Conservation (phyloP, 2,329 filamentous ascomycete species). For the Xylaria sp. region DNA sequence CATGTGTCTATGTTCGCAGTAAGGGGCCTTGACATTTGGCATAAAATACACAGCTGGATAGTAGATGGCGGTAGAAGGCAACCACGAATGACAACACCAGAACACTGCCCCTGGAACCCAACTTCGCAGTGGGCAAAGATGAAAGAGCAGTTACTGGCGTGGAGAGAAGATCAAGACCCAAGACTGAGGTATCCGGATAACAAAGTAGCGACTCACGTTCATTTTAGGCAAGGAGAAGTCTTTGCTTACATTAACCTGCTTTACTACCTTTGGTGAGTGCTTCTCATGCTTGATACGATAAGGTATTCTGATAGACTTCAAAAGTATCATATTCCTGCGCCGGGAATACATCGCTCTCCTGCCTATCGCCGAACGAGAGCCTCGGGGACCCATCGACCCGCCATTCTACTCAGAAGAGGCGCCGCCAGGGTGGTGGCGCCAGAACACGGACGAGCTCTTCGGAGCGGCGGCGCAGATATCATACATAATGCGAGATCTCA, state of each 20-base stretch:
- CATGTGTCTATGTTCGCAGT: constrained; percentile 1
- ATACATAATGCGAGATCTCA: constrained; percentile 38
- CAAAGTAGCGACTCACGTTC: constrained; percentile 34
- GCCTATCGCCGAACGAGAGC: constrained; percentile 32
- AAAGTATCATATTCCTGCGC: constrained; percentile 29
- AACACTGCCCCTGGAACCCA: constrained; percentile 36
- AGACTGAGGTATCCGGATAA: constrained; percentile 35
- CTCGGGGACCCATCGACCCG: constrained; percentile 33
- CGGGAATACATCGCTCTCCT: constrained; percentile 36
- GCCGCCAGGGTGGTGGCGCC: constrained; percentile 34
- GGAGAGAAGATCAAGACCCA: constrained; percentile 37
- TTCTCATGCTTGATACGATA: neutral
- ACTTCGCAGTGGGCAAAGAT: constrained; percentile 35
- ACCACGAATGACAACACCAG: constrained; percentile 34
- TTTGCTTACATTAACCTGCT: constrained; percentile 39
- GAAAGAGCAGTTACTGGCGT: constrained; percentile 27
- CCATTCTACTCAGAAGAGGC: constrained; percentile 35
- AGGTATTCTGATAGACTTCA: neutral
- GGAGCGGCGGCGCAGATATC: constrained; percentile 35
- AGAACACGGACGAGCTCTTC: constrained; percentile 36
- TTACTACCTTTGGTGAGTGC: constrained; percentile 36
- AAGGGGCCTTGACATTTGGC: constrained; percentile 37
- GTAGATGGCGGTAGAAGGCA: constrained; percentile 35
- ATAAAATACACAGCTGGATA: constrained; percentile 39
- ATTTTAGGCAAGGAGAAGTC: constrained; percentile 36